These are phyloP conservation scores for Emericellopsis terricola DNA, from an alignment of 495 filamentous ascomycete species.

Conservation along the genomic window DNA sequence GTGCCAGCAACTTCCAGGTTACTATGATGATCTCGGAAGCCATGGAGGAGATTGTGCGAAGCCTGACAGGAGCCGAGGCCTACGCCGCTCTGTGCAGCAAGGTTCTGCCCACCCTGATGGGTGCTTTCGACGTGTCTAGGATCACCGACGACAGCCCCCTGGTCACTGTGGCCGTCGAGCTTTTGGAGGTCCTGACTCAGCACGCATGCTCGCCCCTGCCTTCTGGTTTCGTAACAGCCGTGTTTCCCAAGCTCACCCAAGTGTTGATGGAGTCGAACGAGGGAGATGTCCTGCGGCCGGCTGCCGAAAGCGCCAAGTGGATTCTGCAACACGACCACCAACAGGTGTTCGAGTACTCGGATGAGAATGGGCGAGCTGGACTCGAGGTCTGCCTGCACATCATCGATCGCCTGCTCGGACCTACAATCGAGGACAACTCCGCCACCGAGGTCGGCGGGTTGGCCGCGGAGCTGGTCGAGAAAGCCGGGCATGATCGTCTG, in stretches of 20 bases:
- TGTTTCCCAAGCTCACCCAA: slow-evolving; percentile 72
- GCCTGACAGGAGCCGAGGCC: slow-evolving; percentile 41
- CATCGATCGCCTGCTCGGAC: slow-evolving; percentile 79
- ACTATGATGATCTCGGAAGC: slow-evolving; percentile 69
- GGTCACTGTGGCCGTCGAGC: slow-evolving; percentile 66
- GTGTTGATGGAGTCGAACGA: slow-evolving; percentile 67
- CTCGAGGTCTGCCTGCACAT: slow-evolving; percentile 78
- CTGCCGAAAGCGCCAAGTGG: slow-evolving; percentile 70
- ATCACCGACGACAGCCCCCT: slow-evolving; percentile 70
- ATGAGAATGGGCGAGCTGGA: slow-evolving; percentile 59
- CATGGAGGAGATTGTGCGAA: slow-evolving; percentile 68
- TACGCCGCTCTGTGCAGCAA: slow-evolving; percentile 74
- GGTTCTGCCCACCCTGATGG: slow-evolving; percentile 71
- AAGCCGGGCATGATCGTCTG: slow-evolving; percentile 71
- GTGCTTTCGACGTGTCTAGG: slow-evolving; percentile 73
- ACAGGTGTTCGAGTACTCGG: slow-evolving; percentile 69
- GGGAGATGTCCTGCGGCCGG: slow-evolving; percentile 68
- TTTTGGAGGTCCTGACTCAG: slow-evolving; percentile 64
- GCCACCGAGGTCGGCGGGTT: slow-evolving; percentile 93
- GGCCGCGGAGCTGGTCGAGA: slow-evolving; percentile 88
- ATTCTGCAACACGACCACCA: slow-evolving; percentile 74
- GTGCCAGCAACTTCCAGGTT: slow-evolving; percentile 74
- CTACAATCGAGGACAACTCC: slow-evolving; percentile 67
- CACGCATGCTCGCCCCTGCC: slow-evolving; percentile 72
- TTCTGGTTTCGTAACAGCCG: slow-evolving; percentile 62